A percentile compares a stretch with the other conserved stretches of the same genome.
These are phyloP conservation scores for Crithidia expoeki DNA, from an alignment of 208 protist species.

Conservation along the genomic window DNA sequence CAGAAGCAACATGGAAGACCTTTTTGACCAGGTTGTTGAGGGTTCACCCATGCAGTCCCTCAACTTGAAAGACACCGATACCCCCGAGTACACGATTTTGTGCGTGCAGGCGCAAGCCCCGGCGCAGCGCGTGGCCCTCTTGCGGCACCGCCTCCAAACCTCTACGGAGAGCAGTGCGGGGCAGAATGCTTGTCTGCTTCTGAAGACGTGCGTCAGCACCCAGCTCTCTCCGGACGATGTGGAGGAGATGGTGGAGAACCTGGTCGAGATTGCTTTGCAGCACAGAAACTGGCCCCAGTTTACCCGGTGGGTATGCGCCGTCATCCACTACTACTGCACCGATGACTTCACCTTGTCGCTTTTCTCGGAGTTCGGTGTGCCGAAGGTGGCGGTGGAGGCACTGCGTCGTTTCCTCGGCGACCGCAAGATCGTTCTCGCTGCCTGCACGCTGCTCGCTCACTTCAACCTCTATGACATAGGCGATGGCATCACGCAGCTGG, in stretches of 20 bases:
- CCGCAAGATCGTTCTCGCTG: slow-evolving; percentile 53
- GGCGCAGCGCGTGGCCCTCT: slow-evolving; percentile 58
- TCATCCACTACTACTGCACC: slow-evolving; percentile 91
- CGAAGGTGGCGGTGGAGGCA: slow-evolving; percentile 67
- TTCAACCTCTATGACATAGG: slow-evolving; percentile 89
- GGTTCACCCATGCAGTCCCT: slow-evolving; percentile 67
- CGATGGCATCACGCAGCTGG: slow-evolving; percentile 83
- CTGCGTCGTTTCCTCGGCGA: slow-evolving; percentile 64
- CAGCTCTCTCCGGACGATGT: slow-evolving; percentile 72
- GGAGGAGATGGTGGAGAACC: slow-evolving; percentile 76
- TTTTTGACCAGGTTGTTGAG: slow-evolving; percentile 71
- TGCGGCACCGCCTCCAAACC: slow-evolving; percentile 68
- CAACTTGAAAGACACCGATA: slow-evolving; percentile 31
- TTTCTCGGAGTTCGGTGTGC: slow-evolving; percentile 85
- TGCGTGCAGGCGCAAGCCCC: slow-evolving; percentile 67
- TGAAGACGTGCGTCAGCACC: slow-evolving; percentile 72
- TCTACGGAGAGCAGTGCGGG: slow-evolving; percentile 77
- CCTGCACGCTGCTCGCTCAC: slow-evolving; percentile 74
- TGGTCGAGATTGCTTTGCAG: slow-evolving; percentile 55
- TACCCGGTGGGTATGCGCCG: slow-evolving; percentile 76
- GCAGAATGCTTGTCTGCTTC: slow-evolving; percentile 68
- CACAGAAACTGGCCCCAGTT: slow-evolving; percentile 80
- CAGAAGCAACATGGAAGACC: slow-evolving; percentile 42
- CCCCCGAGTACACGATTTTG: slow-evolving; percentile 84
- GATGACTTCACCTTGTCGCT: slow-evolving; percentile 88